Conservation (phyloP, 306 rosid species). For the Pueraria montana region DNA sequence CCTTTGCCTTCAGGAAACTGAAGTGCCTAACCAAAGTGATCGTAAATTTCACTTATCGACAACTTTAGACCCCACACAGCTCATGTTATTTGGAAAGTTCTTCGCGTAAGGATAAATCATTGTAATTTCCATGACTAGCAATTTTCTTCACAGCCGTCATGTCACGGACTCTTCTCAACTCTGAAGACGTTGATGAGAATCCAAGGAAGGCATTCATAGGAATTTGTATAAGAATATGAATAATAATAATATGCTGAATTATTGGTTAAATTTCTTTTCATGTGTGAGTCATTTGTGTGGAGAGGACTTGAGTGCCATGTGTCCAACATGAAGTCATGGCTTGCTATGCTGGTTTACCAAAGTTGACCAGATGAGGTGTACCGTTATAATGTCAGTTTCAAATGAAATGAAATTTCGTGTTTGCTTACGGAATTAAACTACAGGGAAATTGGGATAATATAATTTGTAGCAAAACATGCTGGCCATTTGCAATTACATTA, state of each 20-base stretch:
- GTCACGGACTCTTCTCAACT: neutral
- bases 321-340: slow-evolving; percentile 37
- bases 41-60: slow-evolving; percentile 44
- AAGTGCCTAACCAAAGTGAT: slow-evolving; percentile 23
- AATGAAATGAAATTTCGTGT: slow-evolving; percentile 29
- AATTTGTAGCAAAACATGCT: slow-evolving; percentile 4
- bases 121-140: slow-evolving; percentile 33
- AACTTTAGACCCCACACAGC: slow-evolving; percentile 42
- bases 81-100: slow-evolving; percentile 43
- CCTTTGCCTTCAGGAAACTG: slow-evolving; percentile 27
- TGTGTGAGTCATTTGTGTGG: neutral
- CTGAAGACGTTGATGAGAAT: slow-evolving; percentile 35
- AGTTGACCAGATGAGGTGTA: slow-evolving; percentile 41
- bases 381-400: slow-evolving; percentile 47
- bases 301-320: slow-evolving; percentile 38
- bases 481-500: slow-evolving; percentile 22
- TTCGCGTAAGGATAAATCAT: slow-evolving; percentile 31
- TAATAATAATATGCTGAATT: slow-evolving; percentile 12
- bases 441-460: neutral
- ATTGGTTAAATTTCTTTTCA: neutral
- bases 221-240: neutral
- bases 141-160: slow-evolving; percentile 36
- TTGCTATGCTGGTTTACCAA: slow-evolving; percentile 26
- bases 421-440: slow-evolving; percentile 43
- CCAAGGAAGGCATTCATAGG: slow-evolving; percentile 27